Evolutionary conservation across 495 filamentous ascomycete species (phyloP), one percentile per base, ranked within the genome.

Genomic region (Aspergillus asperescens): DNA sequence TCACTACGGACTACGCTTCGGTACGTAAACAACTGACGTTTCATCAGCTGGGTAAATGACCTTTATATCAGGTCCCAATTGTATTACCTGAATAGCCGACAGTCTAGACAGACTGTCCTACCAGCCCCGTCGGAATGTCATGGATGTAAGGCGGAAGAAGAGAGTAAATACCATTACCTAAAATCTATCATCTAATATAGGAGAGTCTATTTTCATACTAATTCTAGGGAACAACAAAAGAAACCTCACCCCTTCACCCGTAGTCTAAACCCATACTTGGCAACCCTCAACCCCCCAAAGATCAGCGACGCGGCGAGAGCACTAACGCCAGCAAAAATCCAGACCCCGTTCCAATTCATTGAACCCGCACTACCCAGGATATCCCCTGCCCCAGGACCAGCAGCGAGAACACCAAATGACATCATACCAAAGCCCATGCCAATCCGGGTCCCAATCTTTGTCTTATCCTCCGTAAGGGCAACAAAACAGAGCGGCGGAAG

Each of bases 401-500:
- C 31, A 19, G 40, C 50, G 4, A 52, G 20, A 0, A 46, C 41
- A 2, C 50, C 50, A 22, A 45, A 29, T 1, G 27, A 29, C 22
- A 45, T 45, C n/a, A 52, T 52, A 0, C 50, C 50, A 18, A 54
- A 54, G 22, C 42, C 42, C 51, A 54, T 54, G 4, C 51, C 51
- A 24, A 54, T 47, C 9, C 51, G 23, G 0, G 42, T 47, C 24
- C 51, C 51, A n/a, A 47, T 31, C 35, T 54, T 47, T 12, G 16
- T 40, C 35, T 47, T 47, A 16, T 54, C 51, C 32, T 47, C 13
- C n/a, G 51, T 54, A 3, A 54, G 18, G 10, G 32, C 42, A 7
- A 64, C 69, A 7, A 63, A 65, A 54, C 65, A 71, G 7, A 69
- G 62, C 57, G 69, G 67, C 12, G 69, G 28, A 3, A 73, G 49